Evolutionary conservation across 495 filamentous ascomycete genomes (phyloP), one percentile per base, ranked within the genome.

Genomic region (Tuber brumale): DNA sequence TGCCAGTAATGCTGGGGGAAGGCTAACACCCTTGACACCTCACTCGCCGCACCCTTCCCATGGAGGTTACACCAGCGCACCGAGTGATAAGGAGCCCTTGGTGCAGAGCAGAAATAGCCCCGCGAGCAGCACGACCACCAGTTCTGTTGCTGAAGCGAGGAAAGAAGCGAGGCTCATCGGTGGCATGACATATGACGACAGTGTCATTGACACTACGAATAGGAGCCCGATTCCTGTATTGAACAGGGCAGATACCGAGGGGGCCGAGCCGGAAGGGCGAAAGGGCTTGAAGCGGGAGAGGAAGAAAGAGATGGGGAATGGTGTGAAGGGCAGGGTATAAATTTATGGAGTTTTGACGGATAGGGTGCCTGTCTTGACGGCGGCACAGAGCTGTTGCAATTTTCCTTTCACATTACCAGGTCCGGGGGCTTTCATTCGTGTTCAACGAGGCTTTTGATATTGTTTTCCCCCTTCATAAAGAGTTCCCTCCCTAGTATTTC

Each of bases 151-250:
- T 7, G 72, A 80, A 21, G 75, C 79, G 19, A 80, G 77, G 51
- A 77, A 71, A 41, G 86, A 88, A 84, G 86, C 86, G 48, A 85
- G 85, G 44, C 85, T 88, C 85, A 82, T 89, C 35, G 86, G 89
- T 83, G 86, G 88, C 3, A 86, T 89, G 85, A 89, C 87, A 39
- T 89, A 87, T 79, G 88, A 89, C 79, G 75, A 84, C 44, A 85
- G 86, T 76, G 82, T 88, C 23, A 83, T 88, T 18, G 88, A 90
- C 80, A 89, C 88, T 6, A 88, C 87, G 3, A 84, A 84, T 72
- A 80, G 85, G 43, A 86, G 70, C 18, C 80, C 79, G 31, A 44
- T 75, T 3, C 42, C 44, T 23, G 75, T 77, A 31, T 42, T 76
- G 71, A 77, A 72, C 70, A 61, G 71, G 31, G 71, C 73, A 41